Conservation (phyloP, 1,284 basidiomycete genomes). For the Boletus putidus region DNA sequence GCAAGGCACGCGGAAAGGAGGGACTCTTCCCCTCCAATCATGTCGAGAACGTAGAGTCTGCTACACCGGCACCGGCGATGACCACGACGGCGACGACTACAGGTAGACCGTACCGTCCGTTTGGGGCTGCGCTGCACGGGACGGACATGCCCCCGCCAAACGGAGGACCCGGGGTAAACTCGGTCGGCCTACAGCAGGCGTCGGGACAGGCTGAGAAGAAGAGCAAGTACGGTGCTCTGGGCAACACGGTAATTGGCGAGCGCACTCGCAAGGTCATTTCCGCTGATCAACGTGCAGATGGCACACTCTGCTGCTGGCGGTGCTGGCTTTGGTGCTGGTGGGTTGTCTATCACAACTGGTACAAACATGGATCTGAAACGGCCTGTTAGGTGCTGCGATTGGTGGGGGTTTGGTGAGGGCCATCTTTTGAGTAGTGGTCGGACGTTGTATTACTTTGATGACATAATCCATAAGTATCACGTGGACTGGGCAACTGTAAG, state of each 20-base stretch:
- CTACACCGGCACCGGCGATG: constrained; percentile 8
- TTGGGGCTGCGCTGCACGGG: constrained; percentile 44
- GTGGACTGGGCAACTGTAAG: constrained; percentile 13
- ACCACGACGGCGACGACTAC: constrained; percentile 1
- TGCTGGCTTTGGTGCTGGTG: constrained; percentile 67
- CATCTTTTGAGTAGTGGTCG: constrained; percentile 42
- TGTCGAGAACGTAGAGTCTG: constrained; percentile 50
- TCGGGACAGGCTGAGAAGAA: constrained; percentile 51
- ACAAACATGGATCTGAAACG: neutral
- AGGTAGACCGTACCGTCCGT: constrained; percentile 42
- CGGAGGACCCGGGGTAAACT: constrained; percentile 36
- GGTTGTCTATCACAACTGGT: constrained; percentile 4
- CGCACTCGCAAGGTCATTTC: constrained; percentile 8
- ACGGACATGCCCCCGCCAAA: constrained; percentile 41
- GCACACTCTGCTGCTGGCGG: constrained; percentile 69
- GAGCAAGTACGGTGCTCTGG: constrained; percentile 55
- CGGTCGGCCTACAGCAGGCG: constrained; percentile 42
- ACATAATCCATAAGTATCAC: constrained; percentile 31
- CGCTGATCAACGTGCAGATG: constrained; percentile 46
- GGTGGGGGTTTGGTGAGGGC: constrained; percentile 43
- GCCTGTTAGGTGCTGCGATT: constrained; percentile 48
- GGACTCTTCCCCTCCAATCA: constrained; percentile 67
- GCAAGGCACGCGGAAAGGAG: constrained; percentile 51
- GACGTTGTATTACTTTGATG: constrained; percentile 2
- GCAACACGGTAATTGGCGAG: constrained; percentile 48